phyloP scores from a whole-genome alignment of 2,329 filamentous ascomycete species.

The Claviceps spartinae region DNA sequence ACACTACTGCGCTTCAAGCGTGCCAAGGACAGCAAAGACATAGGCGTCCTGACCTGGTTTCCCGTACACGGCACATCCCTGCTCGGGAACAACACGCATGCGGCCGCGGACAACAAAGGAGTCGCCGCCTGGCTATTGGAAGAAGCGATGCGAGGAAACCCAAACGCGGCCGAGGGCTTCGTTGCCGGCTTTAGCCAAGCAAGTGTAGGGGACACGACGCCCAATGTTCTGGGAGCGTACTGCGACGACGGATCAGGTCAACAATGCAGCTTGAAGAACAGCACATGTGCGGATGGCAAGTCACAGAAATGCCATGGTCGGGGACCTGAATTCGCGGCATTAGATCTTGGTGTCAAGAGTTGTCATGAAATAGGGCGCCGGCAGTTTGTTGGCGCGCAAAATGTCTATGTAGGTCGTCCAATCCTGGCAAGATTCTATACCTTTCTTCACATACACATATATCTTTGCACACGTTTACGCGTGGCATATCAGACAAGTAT shows the following conservation, averaged over 20 bases:
- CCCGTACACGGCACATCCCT: conserved; percentile 85
- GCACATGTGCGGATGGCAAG: conserved; percentile 62
- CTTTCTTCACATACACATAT: too few species aligned
- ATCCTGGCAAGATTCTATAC: too few species aligned
- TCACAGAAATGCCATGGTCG: conserved; percentile 61
- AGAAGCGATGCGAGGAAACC: conserved; percentile 43
- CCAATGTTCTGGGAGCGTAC: conserved; percentile 76
- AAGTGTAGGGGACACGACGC: conserved; percentile 81
- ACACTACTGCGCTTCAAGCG: conserved; percentile 69
- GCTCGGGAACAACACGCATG: conserved; percentile 79
- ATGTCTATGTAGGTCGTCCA: conserved; percentile 21
- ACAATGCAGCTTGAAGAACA: conserved; percentile 64
- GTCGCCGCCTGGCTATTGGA: conserved; percentile 81
- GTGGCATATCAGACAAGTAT: too few species aligned
- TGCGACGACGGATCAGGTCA: conserved; percentile 73
- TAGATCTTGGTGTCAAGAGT: conserved; percentile 59
- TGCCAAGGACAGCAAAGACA: conserved; percentile 58
- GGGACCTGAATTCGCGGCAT: conserved; percentile 52
- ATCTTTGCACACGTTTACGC: too few species aligned
- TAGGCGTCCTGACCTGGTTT: conserved; percentile 81
- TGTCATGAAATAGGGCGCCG: conserved; percentile 64
- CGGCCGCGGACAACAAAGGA: conserved; percentile 93
- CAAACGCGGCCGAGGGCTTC: conserved; percentile 50
- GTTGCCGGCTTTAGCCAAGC: conserved; percentile 88
- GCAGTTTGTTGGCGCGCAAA: conserved; percentile 49